phyloP scores from a whole-genome alignment of 345 rosid genomes.

The Gossypium longicalyx region DNA sequence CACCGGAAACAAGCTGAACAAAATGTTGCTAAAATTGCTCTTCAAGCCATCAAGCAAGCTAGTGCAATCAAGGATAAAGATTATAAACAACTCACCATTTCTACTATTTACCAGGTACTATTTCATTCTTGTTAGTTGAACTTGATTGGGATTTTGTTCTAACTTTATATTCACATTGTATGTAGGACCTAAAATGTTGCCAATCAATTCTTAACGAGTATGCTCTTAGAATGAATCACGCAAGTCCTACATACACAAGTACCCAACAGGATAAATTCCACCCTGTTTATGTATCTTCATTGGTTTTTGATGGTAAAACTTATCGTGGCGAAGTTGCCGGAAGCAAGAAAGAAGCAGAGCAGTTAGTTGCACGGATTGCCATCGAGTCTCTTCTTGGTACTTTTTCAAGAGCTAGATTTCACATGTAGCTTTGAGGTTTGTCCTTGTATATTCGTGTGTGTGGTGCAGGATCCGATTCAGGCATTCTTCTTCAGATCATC shows the following conservation, averaged over 20 bases:
- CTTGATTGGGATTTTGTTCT: neutral
- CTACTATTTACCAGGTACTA: neutral
- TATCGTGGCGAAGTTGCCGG: conserved; percentile 10
- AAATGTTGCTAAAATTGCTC: conserved; percentile 21
- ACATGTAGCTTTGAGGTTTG: neutral
- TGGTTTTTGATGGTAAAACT: conserved; percentile 19
- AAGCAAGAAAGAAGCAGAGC: conserved; percentile 29
- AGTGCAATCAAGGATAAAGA: neutral
- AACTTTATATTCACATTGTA: neutral
- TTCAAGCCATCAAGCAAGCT: conserved; percentile 10
- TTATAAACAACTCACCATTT: neutral
- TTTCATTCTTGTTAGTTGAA: neutral
- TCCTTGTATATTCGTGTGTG: too few species aligned
- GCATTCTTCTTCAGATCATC: conserved; percentile 18
- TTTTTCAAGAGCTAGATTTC: neutral
- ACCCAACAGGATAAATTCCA: neutral
- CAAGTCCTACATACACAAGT: conserved; percentile 16
- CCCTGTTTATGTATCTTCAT: conserved; percentile 14
- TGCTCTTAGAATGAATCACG: conserved; percentile 11
- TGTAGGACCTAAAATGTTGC: conserved; percentile 20
- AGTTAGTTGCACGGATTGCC: conserved; percentile 13
- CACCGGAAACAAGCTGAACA: conserved; percentile 26
- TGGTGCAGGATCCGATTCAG: conserved; percentile 21
- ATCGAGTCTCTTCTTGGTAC: conserved; percentile 26
- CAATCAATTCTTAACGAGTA: conserved; percentile 24